A percentile compares a stretch with the other conserved stretches of the same genome.
Evolutionary conservation across 495 filamentous ascomycete genomes (phyloP).

Genomic region (Penicilliopsis zonata): DNA sequence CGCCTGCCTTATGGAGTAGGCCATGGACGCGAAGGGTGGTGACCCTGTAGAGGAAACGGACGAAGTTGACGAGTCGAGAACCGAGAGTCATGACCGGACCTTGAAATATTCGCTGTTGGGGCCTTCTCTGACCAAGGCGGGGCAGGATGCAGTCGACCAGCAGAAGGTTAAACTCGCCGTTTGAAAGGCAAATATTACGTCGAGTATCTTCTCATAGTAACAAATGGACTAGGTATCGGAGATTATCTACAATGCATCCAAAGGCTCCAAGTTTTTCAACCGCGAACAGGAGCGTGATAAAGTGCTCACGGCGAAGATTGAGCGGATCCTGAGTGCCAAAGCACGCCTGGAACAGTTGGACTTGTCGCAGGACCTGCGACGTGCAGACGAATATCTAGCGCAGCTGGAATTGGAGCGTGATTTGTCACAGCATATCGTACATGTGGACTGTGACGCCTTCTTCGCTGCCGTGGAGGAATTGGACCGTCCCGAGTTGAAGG

Average conservation of each 20-base stretch:
- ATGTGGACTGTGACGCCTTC: slow-evolving; percentile 97
- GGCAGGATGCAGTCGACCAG: slow-evolving; percentile 91
- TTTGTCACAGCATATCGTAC: slow-evolving; percentile 72
- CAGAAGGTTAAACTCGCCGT: slow-evolving; percentile 49
- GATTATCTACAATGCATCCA: slow-evolving; percentile 93
- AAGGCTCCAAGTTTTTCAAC: slow-evolving; percentile 94
- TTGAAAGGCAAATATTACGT: no score
- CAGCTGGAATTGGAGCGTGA: slow-evolving; percentile 71
- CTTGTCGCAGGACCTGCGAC: slow-evolving; percentile 55
- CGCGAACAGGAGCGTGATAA: slow-evolving; percentile 78
- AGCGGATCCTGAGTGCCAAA: slow-evolving; percentile 66
- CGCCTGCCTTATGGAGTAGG: slow-evolving; percentile 5
- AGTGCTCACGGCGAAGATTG: slow-evolving; percentile 76
- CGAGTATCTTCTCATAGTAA: background rate
- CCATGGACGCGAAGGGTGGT: slow-evolving; percentile 14
- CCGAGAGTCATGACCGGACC: slow-evolving; percentile 28
- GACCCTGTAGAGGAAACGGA: slow-evolving; percentile 5
- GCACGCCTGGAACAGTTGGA: slow-evolving; percentile 65
- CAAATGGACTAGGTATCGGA: slow-evolving; percentile 57
- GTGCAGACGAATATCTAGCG: slow-evolving; percentile 70
- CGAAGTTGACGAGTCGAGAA: slow-evolving; percentile 1
- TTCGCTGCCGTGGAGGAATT: slow-evolving; percentile 93
- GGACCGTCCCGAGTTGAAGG: slow-evolving; percentile 76
- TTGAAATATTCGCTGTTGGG: slow-evolving; percentile 70
- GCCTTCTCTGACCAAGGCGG: slow-evolving; percentile 86